Evolutionary conservation across 1,284 basidiomycete species (phyloP), one percentile per base, ranked within the genome.

Genomic region (Marasmius fiardii): DNA sequence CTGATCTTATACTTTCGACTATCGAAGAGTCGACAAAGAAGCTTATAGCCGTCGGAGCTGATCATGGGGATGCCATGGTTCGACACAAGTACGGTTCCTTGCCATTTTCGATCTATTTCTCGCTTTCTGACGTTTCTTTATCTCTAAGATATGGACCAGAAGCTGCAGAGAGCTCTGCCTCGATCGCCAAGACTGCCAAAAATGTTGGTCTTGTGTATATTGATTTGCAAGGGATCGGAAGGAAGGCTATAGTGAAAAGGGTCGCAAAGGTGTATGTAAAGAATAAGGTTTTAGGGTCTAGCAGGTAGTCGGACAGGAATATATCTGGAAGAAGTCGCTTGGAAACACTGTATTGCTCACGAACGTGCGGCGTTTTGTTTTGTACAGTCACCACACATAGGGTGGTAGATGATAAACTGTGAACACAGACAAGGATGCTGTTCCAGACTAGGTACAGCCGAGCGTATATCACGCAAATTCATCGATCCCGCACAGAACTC

Each of bases 181-280:
- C 80, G 33, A 71, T 85, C 55, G 76, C 83, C 7, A 85, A 86
- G 14, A 84, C 85, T 0, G 83, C 82, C 31, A 74, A 80, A 56
- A 92, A 92, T 70, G 82, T 90, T 21, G 84, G 80, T 2, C 76
- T 92, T 35, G 86, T 92, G 34, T 92, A 92, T 67, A 79, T 92
- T 52, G 89, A 92, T 66, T 77, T 88, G 71, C 73, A 77, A 1
- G 89, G 90, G 0, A 79, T 92, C 33, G 90, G 87, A 3, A 72
- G 88, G 59, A 74, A 80, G 47, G 88, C 87, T 3, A 66, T 93
- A 53, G 71, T 93, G 64, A 86, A 78, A 72, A 77, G 74, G 55
- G 79, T 75, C 0, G 84, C 82, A 28, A 82, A 74, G 71, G 74
- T 77, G 39, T 82, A 77, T 63, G 71, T 83, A 33, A 83, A 80